These are phyloP conservation scores for Vanderwaltozyma yarrowii DNA, from an alignment of 805 yeast species.

Conservation along the genomic window DNA sequence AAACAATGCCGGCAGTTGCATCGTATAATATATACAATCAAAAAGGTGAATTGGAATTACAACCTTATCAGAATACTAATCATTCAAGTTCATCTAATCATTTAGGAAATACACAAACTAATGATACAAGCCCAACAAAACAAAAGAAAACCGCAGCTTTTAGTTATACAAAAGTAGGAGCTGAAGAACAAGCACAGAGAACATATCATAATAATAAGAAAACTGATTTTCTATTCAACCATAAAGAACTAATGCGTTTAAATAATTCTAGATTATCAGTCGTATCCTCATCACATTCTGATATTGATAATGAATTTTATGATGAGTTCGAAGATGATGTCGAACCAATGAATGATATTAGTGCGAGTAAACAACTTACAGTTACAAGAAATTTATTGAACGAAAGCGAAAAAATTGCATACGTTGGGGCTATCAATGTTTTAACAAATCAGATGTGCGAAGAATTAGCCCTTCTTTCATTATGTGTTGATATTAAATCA, in stretches of 20 bases:
- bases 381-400: conserved; percentile 72
- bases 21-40: conserved; percentile 72
- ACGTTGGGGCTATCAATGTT: conserved; percentile 74
- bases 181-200: conserved; percentile 74
- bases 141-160: conserved; percentile 19
- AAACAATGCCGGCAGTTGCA: conserved; percentile 75
- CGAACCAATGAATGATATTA: conserved; percentile 27
- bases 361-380: conserved; percentile 43
- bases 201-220: conserved; percentile 45
- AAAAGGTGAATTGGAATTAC: conserved; percentile 53
- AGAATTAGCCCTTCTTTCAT: conserved; percentile 50
- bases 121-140: not conserved
- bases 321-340: conserved; percentile 34
- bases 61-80: conserved; percentile 12
- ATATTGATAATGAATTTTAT: conserved; percentile 25
- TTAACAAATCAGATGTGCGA: conserved; percentile 74
- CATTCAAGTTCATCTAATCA: conserved; percentile 1
- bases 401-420: conserved; percentile 84
- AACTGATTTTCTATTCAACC: conserved; percentile 46
- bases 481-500: conserved; percentile 39
- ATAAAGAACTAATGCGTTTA: conserved; percentile 20
- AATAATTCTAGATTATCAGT: conserved; percentile 10
- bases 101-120: conserved; percentile 1
- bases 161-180: conserved; percentile 81
- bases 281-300: conserved; percentile 9